Percentiles rank a stretch among this genome's conserved stretches.
Evolutionary conservation across 2,329 filamentous ascomycete genomes (phyloP).

Genomic region (Botrytis tulipae): DNA sequence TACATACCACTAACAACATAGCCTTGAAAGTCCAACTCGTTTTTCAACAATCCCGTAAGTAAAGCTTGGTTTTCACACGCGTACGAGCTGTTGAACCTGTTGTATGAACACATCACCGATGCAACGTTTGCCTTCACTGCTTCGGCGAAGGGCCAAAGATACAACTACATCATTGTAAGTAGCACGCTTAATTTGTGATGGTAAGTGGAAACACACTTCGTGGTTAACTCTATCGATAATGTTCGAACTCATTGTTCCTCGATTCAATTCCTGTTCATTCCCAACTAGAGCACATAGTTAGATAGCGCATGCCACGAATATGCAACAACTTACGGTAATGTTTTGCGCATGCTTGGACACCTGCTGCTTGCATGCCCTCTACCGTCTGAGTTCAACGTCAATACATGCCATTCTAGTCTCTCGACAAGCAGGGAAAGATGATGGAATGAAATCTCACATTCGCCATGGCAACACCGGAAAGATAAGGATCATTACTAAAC

Average conservation of each 20-base stretch:
- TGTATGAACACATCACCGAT: conserved; percentile 71
- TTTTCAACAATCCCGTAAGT: conserved; percentile 63
- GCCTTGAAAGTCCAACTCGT: conserved; percentile 74
- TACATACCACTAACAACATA: conserved; percentile 53
- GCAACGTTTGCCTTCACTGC: conserved; percentile 64
- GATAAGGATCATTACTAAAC: conserved; percentile 75
- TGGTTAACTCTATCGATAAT: conserved; percentile 65
- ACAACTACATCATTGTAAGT: conserved; percentile 27
- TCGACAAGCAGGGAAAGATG: not conserved
- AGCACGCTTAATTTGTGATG: conserved; percentile 28
- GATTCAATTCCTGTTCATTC: conserved; percentile 67
- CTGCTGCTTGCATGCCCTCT: conserved; percentile 52
- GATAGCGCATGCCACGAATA: conserved; percentile 35
- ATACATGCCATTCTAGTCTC: no score
- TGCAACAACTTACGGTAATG: conserved; percentile 48
- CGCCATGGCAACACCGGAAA: conserved; percentile 61
- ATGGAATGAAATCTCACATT: conserved; percentile 39
- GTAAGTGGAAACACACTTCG: conserved; percentile 59
- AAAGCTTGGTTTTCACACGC: conserved; percentile 62
- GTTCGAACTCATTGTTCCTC: conserved; percentile 54
- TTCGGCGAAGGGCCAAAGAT: conserved; percentile 59
- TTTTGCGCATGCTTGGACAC: conserved; percentile 53
- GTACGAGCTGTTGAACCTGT: conserved; percentile 68
- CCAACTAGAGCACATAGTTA: conserved; percentile 44
- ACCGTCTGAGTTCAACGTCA: conserved; percentile 48